Conservation (phyloP, 2,329 filamentous ascomycete species). For the Xylaria digitata region DNA sequence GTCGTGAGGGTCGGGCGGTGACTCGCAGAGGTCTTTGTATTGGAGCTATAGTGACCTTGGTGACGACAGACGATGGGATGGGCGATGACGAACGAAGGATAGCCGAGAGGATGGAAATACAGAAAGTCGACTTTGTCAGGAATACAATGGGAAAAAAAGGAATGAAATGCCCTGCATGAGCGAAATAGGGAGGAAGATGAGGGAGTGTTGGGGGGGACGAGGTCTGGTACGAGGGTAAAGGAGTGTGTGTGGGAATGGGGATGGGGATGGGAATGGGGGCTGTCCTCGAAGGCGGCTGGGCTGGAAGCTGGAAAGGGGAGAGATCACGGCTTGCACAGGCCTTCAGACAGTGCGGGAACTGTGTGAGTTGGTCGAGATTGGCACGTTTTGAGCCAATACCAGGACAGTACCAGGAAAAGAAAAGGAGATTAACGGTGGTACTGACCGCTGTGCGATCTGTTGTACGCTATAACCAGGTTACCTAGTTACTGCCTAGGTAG, state of each 20-base stretch:
- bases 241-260: constrained; percentile 29
- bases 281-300: constrained; percentile 32
- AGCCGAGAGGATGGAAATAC: constrained; percentile 27
- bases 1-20: constrained; percentile 22
- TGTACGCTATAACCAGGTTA: not conserved
- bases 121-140: constrained; percentile 32
- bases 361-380: constrained; percentile 31
- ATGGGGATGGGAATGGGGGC: constrained; percentile 35
- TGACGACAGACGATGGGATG: constrained; percentile 11
- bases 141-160: constrained; percentile 30
- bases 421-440: constrained; percentile 31
- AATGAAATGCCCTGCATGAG: constrained; percentile 38
- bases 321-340: constrained; percentile 8
- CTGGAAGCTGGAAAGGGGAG: constrained; percentile 35
- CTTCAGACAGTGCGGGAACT: constrained; percentile 21
- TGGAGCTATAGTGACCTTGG: constrained; percentile 8
- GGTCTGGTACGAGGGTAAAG: constrained; percentile 34
- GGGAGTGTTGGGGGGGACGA: constrained; percentile 34
- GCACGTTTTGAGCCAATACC: constrained; percentile 25
- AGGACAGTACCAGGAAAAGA: constrained; percentile 23
- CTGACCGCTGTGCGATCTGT: constrained; percentile 14
- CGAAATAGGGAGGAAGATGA: constrained; percentile 38
- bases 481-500: not conserved
- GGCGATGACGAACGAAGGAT: constrained; percentile 21
- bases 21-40: constrained; percentile 17